phyloP scores from a whole-genome alignment of 2,329 filamentous ascomycete genomes.

The Fusarium transvaalense region DNA sequence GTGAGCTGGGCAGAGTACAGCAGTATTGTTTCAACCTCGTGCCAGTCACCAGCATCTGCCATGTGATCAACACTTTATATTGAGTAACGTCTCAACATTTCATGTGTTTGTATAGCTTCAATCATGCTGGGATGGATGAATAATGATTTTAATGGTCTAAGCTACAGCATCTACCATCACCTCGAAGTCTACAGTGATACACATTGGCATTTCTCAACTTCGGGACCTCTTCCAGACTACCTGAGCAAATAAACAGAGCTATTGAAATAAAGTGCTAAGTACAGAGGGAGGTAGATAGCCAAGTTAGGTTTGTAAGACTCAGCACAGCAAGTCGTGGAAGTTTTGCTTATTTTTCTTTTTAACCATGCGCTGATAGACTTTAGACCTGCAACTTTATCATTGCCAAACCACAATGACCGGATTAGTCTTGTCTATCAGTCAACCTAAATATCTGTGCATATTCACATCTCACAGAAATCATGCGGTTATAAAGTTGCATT shows the following conservation, averaged over 20 bases:
- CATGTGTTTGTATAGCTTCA: background rate
- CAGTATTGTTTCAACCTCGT: background rate
- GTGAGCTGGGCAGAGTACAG: background rate
- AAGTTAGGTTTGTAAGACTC: background rate
- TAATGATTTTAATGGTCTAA: background rate
- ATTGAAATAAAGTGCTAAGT: background rate
- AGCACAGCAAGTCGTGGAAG: background rate
- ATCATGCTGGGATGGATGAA: background rate
- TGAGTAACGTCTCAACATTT: background rate
- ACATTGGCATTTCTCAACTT: background rate
- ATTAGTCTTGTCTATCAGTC: background rate
- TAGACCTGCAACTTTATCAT: conserved; percentile 4
- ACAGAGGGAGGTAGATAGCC: background rate
- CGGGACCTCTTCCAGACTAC: background rate
- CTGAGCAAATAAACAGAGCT: background rate
- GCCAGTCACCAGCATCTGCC: background rate
- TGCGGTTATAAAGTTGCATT: conserved; percentile 33
- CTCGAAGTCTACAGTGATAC: background rate
- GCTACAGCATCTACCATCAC: background rate
- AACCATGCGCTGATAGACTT: background rate
- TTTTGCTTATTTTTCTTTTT: background rate
- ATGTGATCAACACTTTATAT: background rate
- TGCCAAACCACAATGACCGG: background rate
- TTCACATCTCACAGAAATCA: conserved; percentile 27
- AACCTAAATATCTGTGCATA: background rate